Percentiles rank a stretch among this genome's conserved stretches.
These are phyloP conservation scores for Cryptococcus amylolentus DNA, from an alignment of 1,284 basidiomycete species.

Conservation along the genomic window DNA sequence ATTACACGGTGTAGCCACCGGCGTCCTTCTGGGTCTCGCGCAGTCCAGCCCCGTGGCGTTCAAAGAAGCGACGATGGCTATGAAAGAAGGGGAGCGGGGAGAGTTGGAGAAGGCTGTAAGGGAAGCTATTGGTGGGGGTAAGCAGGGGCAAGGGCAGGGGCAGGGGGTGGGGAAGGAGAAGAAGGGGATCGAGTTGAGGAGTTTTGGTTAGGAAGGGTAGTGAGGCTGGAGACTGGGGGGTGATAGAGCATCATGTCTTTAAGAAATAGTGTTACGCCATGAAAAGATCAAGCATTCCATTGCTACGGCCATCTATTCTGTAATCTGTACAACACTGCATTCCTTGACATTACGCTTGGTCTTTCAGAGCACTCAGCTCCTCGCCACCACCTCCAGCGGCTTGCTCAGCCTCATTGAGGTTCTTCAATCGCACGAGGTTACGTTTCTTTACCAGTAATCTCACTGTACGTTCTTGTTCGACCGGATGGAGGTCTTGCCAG, in stretches of 20 bases:
- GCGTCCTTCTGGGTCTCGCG: constrained; percentile 73
- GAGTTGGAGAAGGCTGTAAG: constrained; percentile 74
- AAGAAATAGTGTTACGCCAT: too few species aligned
- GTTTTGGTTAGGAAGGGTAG: constrained; percentile 33
- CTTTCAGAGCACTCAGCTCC: constrained; percentile 1
- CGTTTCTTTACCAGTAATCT: constrained; percentile 49
- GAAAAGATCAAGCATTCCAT: too few species aligned
- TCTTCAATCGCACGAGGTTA: constrained; percentile 43
- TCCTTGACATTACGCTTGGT: background rate
- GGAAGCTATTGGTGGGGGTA: constrained; percentile 61
- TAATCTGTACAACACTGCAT: too few species aligned
- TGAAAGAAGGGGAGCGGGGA: constrained; percentile 62
- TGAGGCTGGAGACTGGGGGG: too few species aligned
- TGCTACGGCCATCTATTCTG: too few species aligned
- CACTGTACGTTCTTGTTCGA: constrained; percentile 48
- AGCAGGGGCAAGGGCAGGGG: constrained; percentile 37
- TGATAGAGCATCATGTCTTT: too few species aligned
- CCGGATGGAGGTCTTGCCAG: constrained; percentile 43
- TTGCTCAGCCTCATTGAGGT: constrained; percentile 25
- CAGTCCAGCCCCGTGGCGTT: constrained; percentile 71
- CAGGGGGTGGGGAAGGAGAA: constrained; percentile 36
- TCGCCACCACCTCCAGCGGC: constrained; percentile 9
- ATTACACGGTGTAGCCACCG: constrained; percentile 63
- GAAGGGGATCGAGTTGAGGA: constrained; percentile 44
- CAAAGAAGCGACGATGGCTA: constrained; percentile 74